These are phyloP conservation scores for Oemleria cerasiformis DNA, from an alignment of 306 rosid species.

Conservation along the genomic window DNA sequence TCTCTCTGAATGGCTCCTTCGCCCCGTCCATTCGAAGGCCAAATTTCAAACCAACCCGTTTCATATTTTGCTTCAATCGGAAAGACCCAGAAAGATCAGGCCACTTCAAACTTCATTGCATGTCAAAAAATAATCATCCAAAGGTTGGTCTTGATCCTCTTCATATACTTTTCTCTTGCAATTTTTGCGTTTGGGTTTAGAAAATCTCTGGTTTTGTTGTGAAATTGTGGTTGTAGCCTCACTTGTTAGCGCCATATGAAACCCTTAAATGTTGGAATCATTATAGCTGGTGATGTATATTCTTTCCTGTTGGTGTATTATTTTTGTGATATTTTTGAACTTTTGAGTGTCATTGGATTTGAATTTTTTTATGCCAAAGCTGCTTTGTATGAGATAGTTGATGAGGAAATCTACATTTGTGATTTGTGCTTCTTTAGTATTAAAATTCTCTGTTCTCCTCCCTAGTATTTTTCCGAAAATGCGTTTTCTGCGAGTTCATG, in stretches of 20 bases:
- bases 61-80: slow-evolving; percentile 26
- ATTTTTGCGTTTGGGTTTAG: background rate
- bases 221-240: background rate
- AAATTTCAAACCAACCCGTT: slow-evolving; percentile 18
- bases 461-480: background rate
- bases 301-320: background rate
- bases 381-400: background rate
- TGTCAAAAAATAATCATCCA: slow-evolving; percentile 25
- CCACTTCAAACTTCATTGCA: slow-evolving; percentile 34
- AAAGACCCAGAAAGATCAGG: slow-evolving; percentile 20
- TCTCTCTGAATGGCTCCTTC: slow-evolving; percentile 28
- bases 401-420: background rate
- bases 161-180: background rate
- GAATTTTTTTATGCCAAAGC: background rate
- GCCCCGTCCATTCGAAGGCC: slow-evolving; percentile 14
- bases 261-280: background rate
- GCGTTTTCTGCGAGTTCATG: background rate
- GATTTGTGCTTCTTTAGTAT: background rate
- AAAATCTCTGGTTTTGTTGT: background rate
- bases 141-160: slow-evolving; percentile 35
- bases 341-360: background rate
- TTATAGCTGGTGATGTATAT: background rate
- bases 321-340: background rate
- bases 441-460: background rate
- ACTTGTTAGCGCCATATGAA: background rate